Conservation (phyloP, 2,329 filamentous ascomycete species). For the Fusarium chlamydosporum region DNA sequence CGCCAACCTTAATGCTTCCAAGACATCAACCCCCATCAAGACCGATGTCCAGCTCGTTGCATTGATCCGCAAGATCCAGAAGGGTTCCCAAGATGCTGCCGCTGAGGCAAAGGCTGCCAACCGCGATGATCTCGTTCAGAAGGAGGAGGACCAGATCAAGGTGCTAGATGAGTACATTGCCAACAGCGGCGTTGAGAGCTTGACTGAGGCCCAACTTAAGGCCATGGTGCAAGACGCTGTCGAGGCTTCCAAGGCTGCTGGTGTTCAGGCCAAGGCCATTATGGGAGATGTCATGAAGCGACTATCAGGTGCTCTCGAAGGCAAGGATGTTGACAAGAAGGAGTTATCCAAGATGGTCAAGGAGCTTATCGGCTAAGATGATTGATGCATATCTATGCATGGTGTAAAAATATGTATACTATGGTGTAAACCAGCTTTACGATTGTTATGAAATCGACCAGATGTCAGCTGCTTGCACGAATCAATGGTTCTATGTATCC, state of each 20-base stretch:
- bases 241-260: constrained; percentile 64
- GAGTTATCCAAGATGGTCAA: constrained; percentile 74
- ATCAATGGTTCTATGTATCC: constrained; percentile 1
- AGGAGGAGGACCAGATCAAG: constrained; percentile 75
- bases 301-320: constrained; percentile 69
- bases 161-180: constrained; percentile 76
- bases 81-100: constrained; percentile 69
- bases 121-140: constrained; percentile 76
- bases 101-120: constrained; percentile 75
- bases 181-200: constrained; percentile 69
- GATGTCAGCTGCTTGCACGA: constrained; percentile 23
- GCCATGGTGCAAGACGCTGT: constrained; percentile 66
- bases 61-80: constrained; percentile 75
- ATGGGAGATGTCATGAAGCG: constrained; percentile 75
- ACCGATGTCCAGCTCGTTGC: constrained; percentile 78
- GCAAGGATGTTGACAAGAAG: constrained; percentile 74
- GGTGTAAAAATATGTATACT: constrained; percentile 50
- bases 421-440: constrained; percentile 21
- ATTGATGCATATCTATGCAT: background rate
- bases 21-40: constrained; percentile 77
- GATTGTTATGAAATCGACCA: constrained; percentile 22
- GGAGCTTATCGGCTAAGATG: constrained; percentile 54
- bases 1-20: constrained; percentile 80
- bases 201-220: constrained; percentile 72
- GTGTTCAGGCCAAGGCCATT: constrained; percentile 60